phyloP scores from a whole-genome alignment of 2,329 filamentous ascomycete genomes.

The Salinomyces thailandicus region DNA sequence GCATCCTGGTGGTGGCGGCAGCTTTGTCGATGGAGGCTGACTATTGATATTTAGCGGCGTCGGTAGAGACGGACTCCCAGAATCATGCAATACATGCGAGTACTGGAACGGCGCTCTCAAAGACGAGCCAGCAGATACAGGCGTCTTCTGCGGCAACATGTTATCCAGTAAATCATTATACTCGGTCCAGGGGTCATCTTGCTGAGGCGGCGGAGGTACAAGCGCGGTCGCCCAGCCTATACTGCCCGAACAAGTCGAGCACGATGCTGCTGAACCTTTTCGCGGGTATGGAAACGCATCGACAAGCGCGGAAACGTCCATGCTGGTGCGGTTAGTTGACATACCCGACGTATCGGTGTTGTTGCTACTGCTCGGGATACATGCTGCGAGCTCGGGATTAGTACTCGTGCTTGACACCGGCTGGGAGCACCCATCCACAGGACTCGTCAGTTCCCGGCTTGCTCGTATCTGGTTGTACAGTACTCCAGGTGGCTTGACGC shows the following conservation, averaged over 20 bases:
- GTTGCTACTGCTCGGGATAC: constrained; percentile 13
- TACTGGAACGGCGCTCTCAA: constrained; percentile 43
- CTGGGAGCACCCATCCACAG: constrained; percentile 18
- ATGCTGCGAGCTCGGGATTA: constrained; percentile 14
- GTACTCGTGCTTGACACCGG: constrained; percentile 20
- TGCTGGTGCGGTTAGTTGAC: constrained; percentile 18
- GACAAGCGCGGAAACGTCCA: constrained; percentile 11
- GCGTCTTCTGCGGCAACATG: constrained; percentile 43
- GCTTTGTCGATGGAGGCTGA: constrained; percentile 5
- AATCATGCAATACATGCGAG: constrained; percentile 41
- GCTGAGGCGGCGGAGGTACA: constrained; percentile 24
- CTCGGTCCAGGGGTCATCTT: constrained; percentile 91
- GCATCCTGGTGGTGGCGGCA: constrained; percentile 9
- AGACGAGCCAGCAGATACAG: constrained; percentile 46
- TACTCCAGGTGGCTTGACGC: constrained; percentile 17
- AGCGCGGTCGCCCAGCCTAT: constrained; percentile 34
- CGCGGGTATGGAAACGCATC: constrained; percentile 68
- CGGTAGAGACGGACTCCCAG: constrained; percentile 6
- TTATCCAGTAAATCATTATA: constrained; percentile 82
- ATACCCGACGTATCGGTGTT: constrained; percentile 13
- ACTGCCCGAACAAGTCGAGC: constrained; percentile 54
- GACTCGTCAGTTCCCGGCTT: constrained; percentile 21
- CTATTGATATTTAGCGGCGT: constrained; percentile 5
- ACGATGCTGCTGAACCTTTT: constrained; percentile 52
- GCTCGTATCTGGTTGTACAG: constrained; percentile 23